Percentiles rank a stretch among this genome's conserved stretches.
phyloP scores from a whole-genome alignment of 257 asterid genomes.

The Cynanchum wilfordii region DNA sequence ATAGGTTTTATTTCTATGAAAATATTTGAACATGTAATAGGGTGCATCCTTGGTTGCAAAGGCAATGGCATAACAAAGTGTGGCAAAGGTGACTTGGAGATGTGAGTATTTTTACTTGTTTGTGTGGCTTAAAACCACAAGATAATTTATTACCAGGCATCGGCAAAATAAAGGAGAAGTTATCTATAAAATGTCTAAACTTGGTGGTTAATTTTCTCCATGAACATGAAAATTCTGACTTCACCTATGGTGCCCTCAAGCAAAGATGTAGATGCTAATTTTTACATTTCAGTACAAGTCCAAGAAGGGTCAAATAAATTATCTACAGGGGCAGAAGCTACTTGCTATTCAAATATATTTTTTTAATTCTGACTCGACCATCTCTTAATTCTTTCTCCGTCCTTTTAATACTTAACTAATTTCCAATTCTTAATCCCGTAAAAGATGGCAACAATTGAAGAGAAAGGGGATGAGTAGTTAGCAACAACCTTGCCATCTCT shows the following conservation, averaged over 20 bases:
- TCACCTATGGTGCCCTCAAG: neutral
- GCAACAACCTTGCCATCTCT: conserved; percentile 75
- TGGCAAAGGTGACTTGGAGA: neutral
- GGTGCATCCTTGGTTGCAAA: neutral
- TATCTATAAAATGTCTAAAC: neutral
- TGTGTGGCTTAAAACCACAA: neutral
- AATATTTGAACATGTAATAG: neutral
- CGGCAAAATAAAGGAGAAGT: neutral
- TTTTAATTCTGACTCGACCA: neutral
- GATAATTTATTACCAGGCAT: neutral
- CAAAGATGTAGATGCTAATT: neutral
- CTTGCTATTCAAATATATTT: neutral
- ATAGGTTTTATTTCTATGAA: conserved; percentile 7
- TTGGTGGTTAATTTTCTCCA: neutral
- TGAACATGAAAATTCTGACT: neutral
- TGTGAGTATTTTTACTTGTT: neutral
- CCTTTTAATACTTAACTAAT: neutral
- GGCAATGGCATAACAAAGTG: neutral
- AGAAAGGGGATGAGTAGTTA: neutral
- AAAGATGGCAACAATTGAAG: neutral
- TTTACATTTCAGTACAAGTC: neutral
- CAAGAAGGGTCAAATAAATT: neutral
- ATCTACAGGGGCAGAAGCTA: neutral
- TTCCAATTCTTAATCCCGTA: neutral
- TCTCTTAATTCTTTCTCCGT: neutral